Evolutionary conservation across 1,284 basidiomycete genomes (phyloP).

Genomic region (Cerioporus squamosus): DNA sequence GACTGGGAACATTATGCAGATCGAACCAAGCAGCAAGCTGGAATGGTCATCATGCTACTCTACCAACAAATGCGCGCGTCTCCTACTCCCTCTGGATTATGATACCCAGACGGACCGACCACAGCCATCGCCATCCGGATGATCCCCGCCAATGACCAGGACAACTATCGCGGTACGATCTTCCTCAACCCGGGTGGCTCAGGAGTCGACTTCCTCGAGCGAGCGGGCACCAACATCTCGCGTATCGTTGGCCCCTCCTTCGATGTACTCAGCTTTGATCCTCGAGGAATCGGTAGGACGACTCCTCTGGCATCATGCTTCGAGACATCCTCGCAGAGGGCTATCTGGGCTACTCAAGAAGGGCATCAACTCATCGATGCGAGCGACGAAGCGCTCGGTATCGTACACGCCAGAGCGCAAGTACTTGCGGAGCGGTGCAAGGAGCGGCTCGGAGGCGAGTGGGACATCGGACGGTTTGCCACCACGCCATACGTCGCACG

Average conservation of each 20-base stretch:
- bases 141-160: slow-evolving; percentile 28
- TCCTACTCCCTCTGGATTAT: slow-evolving; percentile 43
- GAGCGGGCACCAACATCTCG: slow-evolving; percentile 35
- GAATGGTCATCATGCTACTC: slow-evolving; percentile 29
- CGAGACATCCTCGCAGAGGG: slow-evolving; percentile 15
- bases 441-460: slow-evolving; percentile 24
- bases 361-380: neutral
- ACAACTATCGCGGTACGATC: slow-evolving; percentile 47
- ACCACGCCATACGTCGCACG: slow-evolving; percentile 49
- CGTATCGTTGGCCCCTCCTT: slow-evolving; percentile 46
- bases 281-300: slow-evolving; percentile 25
- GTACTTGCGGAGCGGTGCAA: slow-evolving; percentile 12
- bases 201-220: slow-evolving; percentile 41
- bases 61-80: slow-evolving; percentile 27
- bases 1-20: neutral
- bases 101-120: slow-evolving; percentile 30
- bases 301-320: slow-evolving; percentile 22
- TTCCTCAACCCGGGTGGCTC: slow-evolving; percentile 56
- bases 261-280: slow-evolving; percentile 44
- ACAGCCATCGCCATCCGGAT: slow-evolving; percentile 41
- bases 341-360: slow-evolving; percentile 8
- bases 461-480: slow-evolving; percentile 39
- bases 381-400: slow-evolving; percentile 7
- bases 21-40: slow-evolving; percentile 15
- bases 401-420: slow-evolving; percentile 8